Evolutionary conservation across 345 rosid genomes (phyloP), one percentile per base, ranked within the genome.

Genomic region (Angophora floribunda): DNA sequence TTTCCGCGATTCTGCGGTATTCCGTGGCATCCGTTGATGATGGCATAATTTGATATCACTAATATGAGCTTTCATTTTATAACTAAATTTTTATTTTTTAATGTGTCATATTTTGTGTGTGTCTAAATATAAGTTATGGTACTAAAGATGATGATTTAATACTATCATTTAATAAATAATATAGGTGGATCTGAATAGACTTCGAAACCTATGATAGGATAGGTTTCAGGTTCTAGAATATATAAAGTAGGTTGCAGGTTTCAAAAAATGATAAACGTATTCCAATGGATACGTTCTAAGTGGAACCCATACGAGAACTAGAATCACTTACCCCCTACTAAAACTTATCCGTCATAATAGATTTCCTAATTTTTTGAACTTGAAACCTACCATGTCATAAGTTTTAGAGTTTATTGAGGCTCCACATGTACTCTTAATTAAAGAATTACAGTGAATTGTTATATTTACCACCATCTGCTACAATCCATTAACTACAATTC

Each of bases 381-480:
- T 21, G 22, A 2, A 55, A 55, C 28, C 13, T 2, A 55, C 61
- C 1, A 55, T 55, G 13, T 55, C 28, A 55, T 0, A 9, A 0
- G 8, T 55, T 55, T 12, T 21, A 21, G 6, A 5, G 28, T 55
- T 0, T 55, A 2, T 55, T 28, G 0, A 22, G 1, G 0, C 24
- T 55, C 28, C 22, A 55, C 28, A 11, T 22, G 22, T 55, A 22
- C 13, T 1, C 61, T 55, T 55, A 55, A 55, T 55, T 55, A 55
- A 22, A 22, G 2, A 0, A 55, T 55, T 9, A 22, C 9, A 55
- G 21, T 55, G 61, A 26, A 55, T 55, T 1, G 9, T 55, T 4
- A 1, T 28, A 21, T 55, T 55, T 36, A 36, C 41, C 41, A 36
- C 41, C 2, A 36, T 36, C 41, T 36, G 41, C 4, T 55, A 21